These are phyloP conservation scores for Gastrolobium villosum DNA, from an alignment of 306 rosid genomes.

Conservation along the genomic window DNA sequence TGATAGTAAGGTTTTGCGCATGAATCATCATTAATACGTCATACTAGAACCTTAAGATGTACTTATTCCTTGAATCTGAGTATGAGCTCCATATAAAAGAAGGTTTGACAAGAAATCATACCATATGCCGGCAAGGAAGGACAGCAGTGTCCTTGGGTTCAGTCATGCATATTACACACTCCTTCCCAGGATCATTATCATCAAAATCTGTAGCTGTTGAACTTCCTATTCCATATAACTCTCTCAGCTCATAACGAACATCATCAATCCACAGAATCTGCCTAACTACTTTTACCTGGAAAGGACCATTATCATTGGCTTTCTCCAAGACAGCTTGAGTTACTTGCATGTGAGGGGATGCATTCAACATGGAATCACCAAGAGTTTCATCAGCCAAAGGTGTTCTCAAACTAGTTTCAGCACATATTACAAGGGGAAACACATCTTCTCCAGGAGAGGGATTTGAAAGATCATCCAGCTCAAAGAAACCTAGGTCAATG, in stretches of 20 bases:
- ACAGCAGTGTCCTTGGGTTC: slow-evolving; percentile 91
- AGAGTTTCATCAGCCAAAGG: slow-evolving; percentile 55
- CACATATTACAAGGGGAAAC: slow-evolving; percentile 88
- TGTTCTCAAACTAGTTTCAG: slow-evolving; percentile 60
- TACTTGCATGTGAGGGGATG: slow-evolving; percentile 79
- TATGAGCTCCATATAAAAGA: slow-evolving; percentile 28
- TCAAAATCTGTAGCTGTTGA: slow-evolving; percentile 70
- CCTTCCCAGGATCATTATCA: slow-evolving; percentile 77
- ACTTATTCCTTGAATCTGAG: slow-evolving; percentile 25
- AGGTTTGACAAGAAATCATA: slow-evolving; percentile 50
- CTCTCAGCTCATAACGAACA: slow-evolving; percentile 85
- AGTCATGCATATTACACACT: slow-evolving; percentile 97
- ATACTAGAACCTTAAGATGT: slow-evolving; percentile 25
- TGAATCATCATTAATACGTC: slow-evolving; percentile 6
- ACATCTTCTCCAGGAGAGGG: slow-evolving; percentile 77
- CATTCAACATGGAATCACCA: slow-evolving; percentile 49
- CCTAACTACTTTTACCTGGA: slow-evolving; percentile 80
- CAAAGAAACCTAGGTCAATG: slow-evolving; percentile 90
- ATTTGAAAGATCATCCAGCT: slow-evolving; percentile 85
- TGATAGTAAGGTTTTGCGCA: slow-evolving; percentile 29
- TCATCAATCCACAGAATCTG: slow-evolving; percentile 91
- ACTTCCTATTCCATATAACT: slow-evolving; percentile 85
- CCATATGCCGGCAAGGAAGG: slow-evolving; percentile 96
- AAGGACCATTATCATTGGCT: slow-evolving; percentile 58
- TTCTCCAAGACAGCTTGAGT: slow-evolving; percentile 90